Conservation (phyloP, 371 early-diverging fungal genomes). For the Actinomortierella wolfii region DNA sequence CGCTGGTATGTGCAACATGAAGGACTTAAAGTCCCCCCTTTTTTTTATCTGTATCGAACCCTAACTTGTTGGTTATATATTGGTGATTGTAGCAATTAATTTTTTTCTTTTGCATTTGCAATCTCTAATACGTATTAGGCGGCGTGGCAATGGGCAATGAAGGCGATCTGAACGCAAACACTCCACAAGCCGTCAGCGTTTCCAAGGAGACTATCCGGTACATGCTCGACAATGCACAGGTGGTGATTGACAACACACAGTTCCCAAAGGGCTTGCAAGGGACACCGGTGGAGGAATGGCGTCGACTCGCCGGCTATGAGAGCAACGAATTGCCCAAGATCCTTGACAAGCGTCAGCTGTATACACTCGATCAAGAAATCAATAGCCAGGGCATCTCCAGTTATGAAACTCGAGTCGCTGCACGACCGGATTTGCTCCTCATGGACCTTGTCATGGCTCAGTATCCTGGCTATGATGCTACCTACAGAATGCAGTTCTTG, state of each 20-base stretch:
- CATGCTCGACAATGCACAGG: constrained; percentile 16
- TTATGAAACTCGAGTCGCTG: constrained; percentile 16
- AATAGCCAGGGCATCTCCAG: constrained; percentile 9
- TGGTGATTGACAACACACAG: constrained; percentile 30
- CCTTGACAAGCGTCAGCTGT: constrained; percentile 3
- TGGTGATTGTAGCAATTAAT: neutral
- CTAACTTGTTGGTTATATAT: neutral
- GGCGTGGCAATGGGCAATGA: no score
- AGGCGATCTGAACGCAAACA: neutral
- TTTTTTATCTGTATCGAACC: neutral
- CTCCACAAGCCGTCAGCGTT: neutral
- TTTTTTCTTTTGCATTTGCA: neutral
- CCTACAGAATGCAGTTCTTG: constrained; percentile 13
- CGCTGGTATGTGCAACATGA: constrained; percentile 37
- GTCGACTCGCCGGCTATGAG: constrained; percentile 11
- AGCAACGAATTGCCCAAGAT: neutral
- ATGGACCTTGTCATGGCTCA: constrained; percentile 24
- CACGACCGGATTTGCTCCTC: constrained; percentile 36
- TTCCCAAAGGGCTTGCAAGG: neutral
- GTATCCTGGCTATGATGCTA: constrained; percentile 6
- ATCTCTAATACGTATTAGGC: constrained; percentile 13
- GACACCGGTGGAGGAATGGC: constrained; percentile 6
- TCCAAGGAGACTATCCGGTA: constrained; percentile 6
- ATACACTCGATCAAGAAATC: constrained; percentile 13
- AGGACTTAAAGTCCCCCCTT: neutral